Evolutionary conservation across 495 filamentous ascomycete genomes (phyloP).

Genomic region (Clohesyomyces aquaticus): DNA sequence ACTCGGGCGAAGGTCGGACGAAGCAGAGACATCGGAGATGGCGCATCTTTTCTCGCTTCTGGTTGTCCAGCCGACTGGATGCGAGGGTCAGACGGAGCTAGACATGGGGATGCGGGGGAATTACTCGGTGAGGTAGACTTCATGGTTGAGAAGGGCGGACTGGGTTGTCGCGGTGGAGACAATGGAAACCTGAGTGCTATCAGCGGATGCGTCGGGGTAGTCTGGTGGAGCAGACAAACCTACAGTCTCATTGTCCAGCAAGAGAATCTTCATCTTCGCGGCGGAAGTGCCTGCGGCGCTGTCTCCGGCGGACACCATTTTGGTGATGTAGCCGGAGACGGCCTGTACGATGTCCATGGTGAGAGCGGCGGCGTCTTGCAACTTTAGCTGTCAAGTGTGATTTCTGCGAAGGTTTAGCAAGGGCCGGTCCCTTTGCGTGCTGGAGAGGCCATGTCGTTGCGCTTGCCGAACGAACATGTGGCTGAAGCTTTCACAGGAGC

Average conservation of each 20-base stretch:
- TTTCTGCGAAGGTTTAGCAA: not conserved
- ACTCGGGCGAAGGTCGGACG: slow-evolving; percentile 84
- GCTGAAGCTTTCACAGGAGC: not conserved
- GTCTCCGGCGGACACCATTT: slow-evolving; percentile 92
- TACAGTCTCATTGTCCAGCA: slow-evolving; percentile 93
- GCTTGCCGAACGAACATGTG: slow-evolving; percentile 1
- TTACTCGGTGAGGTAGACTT: slow-evolving; percentile 93
- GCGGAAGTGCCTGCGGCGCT: slow-evolving; percentile 67
- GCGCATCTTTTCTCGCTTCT: slow-evolving; percentile 93
- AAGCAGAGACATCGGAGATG: slow-evolving; percentile 94
- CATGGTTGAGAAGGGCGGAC: slow-evolving; percentile 92
- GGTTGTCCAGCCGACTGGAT: slow-evolving; percentile 78
- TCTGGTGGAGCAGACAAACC: slow-evolving; percentile 47
- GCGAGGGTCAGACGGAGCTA: slow-evolving; percentile 32
- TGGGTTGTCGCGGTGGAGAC: slow-evolving; percentile 95
- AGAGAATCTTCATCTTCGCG: slow-evolving; percentile 97
- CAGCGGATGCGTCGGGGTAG: slow-evolving; percentile 3
- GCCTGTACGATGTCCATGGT: slow-evolving; percentile 91
- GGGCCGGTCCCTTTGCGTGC: not conserved
- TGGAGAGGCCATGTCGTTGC: slow-evolving; percentile 5
- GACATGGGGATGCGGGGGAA: slow-evolving; percentile 9
- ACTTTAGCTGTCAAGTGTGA: not conserved
- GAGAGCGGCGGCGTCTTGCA: not conserved
- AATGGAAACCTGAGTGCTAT: slow-evolving; percentile 67
- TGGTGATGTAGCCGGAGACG: slow-evolving; percentile 92